Evolutionary conservation across 768 basidiomycete species (phyloP).

Genomic region (Hortiboletus campestris): DNA sequence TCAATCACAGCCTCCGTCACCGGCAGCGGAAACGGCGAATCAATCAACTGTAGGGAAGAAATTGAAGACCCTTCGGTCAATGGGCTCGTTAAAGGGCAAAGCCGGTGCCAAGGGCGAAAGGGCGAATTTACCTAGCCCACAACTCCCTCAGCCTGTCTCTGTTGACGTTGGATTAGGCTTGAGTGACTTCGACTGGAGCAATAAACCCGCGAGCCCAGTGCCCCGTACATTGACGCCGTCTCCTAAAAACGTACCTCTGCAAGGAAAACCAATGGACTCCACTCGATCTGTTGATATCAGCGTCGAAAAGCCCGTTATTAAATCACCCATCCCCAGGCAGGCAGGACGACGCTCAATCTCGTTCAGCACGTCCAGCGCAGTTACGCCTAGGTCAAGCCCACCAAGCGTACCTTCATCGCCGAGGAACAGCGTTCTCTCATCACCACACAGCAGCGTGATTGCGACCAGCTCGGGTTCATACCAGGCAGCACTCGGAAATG

Average conservation of each 20-base stretch:
- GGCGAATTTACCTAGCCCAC: conserved; percentile 47
- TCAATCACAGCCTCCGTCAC: conserved; percentile 45
- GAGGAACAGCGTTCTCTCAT: conserved; percentile 42
- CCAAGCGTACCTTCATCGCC: conserved; percentile 54
- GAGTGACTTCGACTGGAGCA: conserved; percentile 53
- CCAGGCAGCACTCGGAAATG: conserved; percentile 80
- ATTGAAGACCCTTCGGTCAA: conserved; percentile 74
- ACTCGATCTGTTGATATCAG: conserved; percentile 25
- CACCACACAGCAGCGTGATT: conserved; percentile 21
- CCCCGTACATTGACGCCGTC: conserved; percentile 19
- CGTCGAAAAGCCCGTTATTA: conserved; percentile 37
- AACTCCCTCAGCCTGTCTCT: conserved; percentile 50
- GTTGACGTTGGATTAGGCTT: conserved; percentile 59
- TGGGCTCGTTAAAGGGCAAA: conserved; percentile 74
- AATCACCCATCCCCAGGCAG: conserved; percentile 41
- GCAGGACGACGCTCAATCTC: conserved; percentile 73
- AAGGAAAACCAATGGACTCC: conserved; percentile 12
- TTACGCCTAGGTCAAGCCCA: conserved; percentile 37
- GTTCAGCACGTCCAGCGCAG: conserved; percentile 40
- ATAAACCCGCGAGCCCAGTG: conserved; percentile 16
- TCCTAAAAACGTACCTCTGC: conserved; percentile 13
- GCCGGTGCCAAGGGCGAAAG: conserved; percentile 32
- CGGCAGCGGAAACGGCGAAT: conserved; percentile 39
- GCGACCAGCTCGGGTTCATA: conserved; percentile 29
- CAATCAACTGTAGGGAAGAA: conserved; percentile 42